Evolutionary conservation across 495 filamentous ascomycete species (phyloP).

Genomic region (Symbiotaphrina buchneri): DNA sequence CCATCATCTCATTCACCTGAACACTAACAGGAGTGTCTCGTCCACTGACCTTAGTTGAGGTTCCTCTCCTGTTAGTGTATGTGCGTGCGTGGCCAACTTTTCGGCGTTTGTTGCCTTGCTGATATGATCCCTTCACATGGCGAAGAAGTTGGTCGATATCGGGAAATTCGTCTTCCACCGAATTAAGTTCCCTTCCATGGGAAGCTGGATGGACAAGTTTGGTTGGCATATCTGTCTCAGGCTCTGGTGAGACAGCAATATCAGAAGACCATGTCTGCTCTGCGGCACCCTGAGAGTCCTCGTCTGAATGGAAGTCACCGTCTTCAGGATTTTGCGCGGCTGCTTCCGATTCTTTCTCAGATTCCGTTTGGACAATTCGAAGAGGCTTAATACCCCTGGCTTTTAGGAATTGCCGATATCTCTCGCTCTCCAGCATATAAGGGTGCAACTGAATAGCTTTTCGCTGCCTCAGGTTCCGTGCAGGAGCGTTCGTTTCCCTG

Average conservation of each 20-base stretch:
- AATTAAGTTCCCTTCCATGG: no score
- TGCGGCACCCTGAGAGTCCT: conserved; percentile 10
- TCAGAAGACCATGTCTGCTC: conserved; percentile 4
- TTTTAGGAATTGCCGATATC: conserved; percentile 35
- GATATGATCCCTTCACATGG: conserved; percentile 2
- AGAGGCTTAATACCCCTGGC: conserved; percentile 40
- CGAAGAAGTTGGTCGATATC: conserved; percentile 7
- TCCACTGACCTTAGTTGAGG: no score
- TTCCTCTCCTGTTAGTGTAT: not conserved
- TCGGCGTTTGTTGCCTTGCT: conserved; percentile 14
- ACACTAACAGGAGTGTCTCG: no score
- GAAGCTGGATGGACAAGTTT: no score
- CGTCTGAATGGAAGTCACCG: no score
- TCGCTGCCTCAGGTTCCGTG: conserved; percentile 33
- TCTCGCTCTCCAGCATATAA: conserved; percentile 43
- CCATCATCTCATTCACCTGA: no score
- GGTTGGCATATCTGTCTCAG: no score
- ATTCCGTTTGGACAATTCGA: conserved; percentile 21
- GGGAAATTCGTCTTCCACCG: conserved; percentile 10
- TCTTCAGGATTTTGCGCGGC: no score
- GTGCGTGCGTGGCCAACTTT: conserved; percentile 11
- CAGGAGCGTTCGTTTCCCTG: no score
- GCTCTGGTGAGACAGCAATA: not conserved
- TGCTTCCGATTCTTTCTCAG: no score
- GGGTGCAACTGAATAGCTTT: conserved; percentile 60